These are phyloP conservation scores for Arthrobotrys musiformis DNA, from an alignment of 2,329 filamentous ascomycete genomes.

Conservation along the genomic window DNA sequence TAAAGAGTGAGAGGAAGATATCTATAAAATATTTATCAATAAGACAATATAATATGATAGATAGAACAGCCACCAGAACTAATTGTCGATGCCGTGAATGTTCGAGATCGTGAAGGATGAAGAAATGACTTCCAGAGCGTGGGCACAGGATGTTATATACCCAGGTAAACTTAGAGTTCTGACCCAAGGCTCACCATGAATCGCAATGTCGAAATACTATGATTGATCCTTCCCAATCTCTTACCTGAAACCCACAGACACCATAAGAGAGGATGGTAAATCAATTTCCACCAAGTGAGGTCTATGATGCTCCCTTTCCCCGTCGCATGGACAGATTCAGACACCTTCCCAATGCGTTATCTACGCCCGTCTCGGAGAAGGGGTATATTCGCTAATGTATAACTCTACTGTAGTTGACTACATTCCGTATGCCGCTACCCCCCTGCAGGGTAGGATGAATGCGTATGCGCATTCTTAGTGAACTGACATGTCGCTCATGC, in stretches of 20 bases:
- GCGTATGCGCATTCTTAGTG: conserved; percentile 1
- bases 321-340: conserved; percentile 39
- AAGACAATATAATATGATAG: neutral
- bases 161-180: no score
- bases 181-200: neutral
- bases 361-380: neutral
- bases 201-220: neutral
- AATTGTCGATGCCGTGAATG: neutral
- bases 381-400: no score
- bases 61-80: neutral
- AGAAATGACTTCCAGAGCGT: neutral
- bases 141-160: neutral
- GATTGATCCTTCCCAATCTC: conserved; percentile 4
- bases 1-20: conserved; percentile 2
- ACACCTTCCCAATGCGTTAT: conserved; percentile 49
- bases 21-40: neutral
- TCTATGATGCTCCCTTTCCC: conserved; percentile 8
- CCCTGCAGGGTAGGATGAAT: neutral
- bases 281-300: neutral
- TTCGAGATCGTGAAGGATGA: neutral
- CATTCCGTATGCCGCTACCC: neutral
- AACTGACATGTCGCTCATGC: conserved; percentile 22
- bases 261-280: conserved; percentile 4
- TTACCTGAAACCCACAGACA: conserved; percentile 18
- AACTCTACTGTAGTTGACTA: neutral